Conservation (phyloP, 1,139 yeast species). For the Hansenula anomala region DNA sequence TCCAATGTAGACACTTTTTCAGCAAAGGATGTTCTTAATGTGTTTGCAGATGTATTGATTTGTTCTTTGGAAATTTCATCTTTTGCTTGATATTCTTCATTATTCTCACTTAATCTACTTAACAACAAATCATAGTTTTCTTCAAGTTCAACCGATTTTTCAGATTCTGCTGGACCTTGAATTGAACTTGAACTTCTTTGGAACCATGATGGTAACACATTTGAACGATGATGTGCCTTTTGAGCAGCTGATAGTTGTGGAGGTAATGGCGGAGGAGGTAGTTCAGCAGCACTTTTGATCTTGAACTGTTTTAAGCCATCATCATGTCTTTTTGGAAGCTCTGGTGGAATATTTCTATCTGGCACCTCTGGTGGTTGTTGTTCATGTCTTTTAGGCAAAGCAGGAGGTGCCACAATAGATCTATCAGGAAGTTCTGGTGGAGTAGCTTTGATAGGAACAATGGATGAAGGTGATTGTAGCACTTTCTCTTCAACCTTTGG, state of each 20-base stretch:
- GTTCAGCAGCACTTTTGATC: constrained; percentile 9
- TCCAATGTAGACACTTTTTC: constrained; percentile 25
- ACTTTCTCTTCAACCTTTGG: constrained; percentile 3
- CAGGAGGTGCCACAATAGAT: constrained; percentile 24
- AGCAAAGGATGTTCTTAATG: constrained; percentile 37
- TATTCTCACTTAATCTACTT: constrained; percentile 33
- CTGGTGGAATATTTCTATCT: constrained; percentile 1
- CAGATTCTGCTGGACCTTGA: constrained; percentile 7
- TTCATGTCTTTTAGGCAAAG: constrained; percentile 21
- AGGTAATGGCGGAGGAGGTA: constrained; percentile 23
- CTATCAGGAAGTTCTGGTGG: constrained; percentile 11
- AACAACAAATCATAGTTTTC: constrained; percentile 38
- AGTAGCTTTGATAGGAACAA: constrained; percentile 8
- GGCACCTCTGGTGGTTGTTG: constrained; percentile 1
- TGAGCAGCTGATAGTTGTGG: constrained; percentile 20
- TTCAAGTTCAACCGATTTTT: constrained; percentile 18
- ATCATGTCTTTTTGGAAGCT: constrained; percentile 8
- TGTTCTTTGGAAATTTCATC: constrained; percentile 39
- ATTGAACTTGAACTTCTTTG: constrained; percentile 6
- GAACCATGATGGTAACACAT: constrained; percentile 18
- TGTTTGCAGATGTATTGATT: constrained; percentile 53
- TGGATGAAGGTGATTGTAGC: constrained; percentile 5
- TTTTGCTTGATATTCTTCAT: constrained; percentile 27
- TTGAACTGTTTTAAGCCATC: constrained; percentile 5
- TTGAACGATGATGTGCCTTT: constrained; percentile 13